Conservation (phyloP, 805 yeast species). For the Candida silvatica region DNA sequence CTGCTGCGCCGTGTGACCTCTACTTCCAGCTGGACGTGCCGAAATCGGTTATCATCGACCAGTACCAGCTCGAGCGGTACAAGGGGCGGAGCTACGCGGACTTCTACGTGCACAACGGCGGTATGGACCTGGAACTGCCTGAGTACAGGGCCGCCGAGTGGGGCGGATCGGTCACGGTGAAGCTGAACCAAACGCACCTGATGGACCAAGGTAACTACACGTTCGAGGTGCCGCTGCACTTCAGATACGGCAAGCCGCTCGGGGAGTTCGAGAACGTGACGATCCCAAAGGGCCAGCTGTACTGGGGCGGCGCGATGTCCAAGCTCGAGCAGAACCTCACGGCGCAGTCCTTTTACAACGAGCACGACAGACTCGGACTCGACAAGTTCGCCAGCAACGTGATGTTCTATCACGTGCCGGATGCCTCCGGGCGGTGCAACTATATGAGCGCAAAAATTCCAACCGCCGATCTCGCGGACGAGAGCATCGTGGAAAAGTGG, state of each 20-base stretch:
- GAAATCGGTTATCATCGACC: constrained; percentile 18
- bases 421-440: constrained; percentile 2
- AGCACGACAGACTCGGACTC: constrained; percentile 12
- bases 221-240: constrained; percentile 24
- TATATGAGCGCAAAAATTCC: constrained; percentile 8
- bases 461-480: constrained; percentile 9
- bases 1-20: constrained; percentile 12
- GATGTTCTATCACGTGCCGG: constrained; percentile 11
- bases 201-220: constrained; percentile 3
- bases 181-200: constrained; percentile 11
- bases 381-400: constrained; percentile 8
- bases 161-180: constrained; percentile 16
- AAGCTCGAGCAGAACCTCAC: constrained; percentile 7
- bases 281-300: constrained; percentile 16
- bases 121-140: constrained; percentile 24
- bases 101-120: constrained; percentile 11
- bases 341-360: constrained; percentile 15
- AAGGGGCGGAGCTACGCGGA: constrained; percentile 4
- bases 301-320: constrained; percentile 19
- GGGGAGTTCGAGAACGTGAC: constrained; percentile 4
- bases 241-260: constrained; percentile 21
- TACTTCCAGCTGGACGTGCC: constrained; percentile 18
- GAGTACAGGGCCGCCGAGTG: constrained; percentile 16
- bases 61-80: constrained; percentile 15
- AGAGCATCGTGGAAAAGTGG: constrained; percentile 8